Evolutionary conservation across 192 early-diverging fungal species (phyloP), one percentile per base, ranked within the genome.

Genomic region (Fimicolochytrium jonesii): DNA sequence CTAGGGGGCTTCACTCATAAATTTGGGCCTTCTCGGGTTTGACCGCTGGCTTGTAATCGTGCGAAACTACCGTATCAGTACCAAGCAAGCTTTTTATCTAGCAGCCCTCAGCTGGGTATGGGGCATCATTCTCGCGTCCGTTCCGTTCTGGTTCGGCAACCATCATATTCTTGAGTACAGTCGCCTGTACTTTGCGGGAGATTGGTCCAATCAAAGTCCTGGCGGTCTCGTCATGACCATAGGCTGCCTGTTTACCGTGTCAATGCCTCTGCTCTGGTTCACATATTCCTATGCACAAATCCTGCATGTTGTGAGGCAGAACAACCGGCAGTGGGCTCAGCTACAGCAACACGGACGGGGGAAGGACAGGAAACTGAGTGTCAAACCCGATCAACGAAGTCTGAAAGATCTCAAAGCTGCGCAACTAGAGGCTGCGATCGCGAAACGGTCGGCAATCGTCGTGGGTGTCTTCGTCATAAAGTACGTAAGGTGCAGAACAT

Each of bases 91-190:
- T 10, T 20, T 49, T 20, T 13, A 13, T 10, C 47, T 49, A 9
- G 10, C 23, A 9, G 10, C 20, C 23, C n/a, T 13, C 10, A 20
- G 15, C 13, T 49, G 47, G 47, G 20, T 23, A 11, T 49, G 47
- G 47, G 47, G 15, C 10, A 11, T 49, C 15, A 13, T 49, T 20
- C 13, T 49, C 47, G 47, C 47, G 7, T 49, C 47, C 47, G 20
- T 23, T 9, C 47, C 47, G 20, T 49, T 13, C 23, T 49, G 47
- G 47, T 49, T 49, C 47, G 47, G 47, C 47, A 49, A 49, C 47
- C 13, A 20, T 18, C 23, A 23, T 11, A 20, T 49, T 10, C 47
- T 49, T 20, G 47, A 49, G 20, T 9, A 10, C 23, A 20, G n/a
- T 13, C 47, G 10, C 15, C 47, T 49, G 7, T 49, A 49, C 23